These are phyloP conservation scores for Rhodocollybia butyracea DNA, from an alignment of 768 basidiomycete genomes.

Conservation along the genomic window DNA sequence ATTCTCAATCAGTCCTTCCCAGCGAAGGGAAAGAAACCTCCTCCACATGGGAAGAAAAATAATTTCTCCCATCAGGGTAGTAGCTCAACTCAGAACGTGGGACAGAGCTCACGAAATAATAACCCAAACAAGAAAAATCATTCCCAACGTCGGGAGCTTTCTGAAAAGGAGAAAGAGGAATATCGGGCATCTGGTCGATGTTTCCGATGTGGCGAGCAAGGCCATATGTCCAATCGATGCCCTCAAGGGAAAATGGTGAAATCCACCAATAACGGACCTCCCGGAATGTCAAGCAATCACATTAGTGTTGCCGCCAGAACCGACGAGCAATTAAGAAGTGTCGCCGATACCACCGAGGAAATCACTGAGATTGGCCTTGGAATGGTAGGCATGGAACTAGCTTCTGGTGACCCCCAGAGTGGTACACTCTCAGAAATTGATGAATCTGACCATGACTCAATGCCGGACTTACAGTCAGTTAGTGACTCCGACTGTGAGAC, in stretches of 20 bases:
- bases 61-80: too few species aligned
- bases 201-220: conserved; percentile 7
- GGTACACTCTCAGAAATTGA: neutral
- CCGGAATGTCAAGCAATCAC: conserved; percentile 5
- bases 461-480: neutral
- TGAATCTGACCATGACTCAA: neutral
- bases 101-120: too few species aligned
- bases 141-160: neutral
- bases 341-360: conserved; percentile 5
- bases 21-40: too few species aligned
- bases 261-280: neutral
- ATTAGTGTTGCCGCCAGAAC: conserved; percentile 2
- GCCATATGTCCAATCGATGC: conserved; percentile 9
- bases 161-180: conserved; percentile 10
- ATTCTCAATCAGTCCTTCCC: too few species aligned
- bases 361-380: neutral
- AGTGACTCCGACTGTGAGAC: too few species aligned
- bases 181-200: conserved; percentile 5
- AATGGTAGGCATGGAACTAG: neutral
- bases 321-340: neutral
- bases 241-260: conserved; percentile 2
- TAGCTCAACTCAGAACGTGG: too few species aligned
- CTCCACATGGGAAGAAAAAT: too few species aligned
- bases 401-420: too few species aligned
- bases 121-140: neutral